Evolutionary conservation across 2,329 filamentous ascomycete genomes (phyloP).

Genomic region (Neofusicoccum ribis): DNA sequence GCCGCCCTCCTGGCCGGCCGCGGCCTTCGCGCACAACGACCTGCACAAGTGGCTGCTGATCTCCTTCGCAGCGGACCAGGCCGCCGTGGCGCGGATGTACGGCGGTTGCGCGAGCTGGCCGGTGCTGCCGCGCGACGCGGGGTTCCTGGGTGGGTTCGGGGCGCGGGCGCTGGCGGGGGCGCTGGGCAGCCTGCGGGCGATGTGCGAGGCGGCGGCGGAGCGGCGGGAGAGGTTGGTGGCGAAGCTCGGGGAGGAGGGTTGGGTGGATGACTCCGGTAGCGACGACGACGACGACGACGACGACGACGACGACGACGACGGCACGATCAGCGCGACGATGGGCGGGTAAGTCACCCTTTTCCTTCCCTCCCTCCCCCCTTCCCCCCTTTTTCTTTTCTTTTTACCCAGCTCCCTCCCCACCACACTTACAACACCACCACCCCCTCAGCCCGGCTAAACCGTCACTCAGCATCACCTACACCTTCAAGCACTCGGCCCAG

Average conservation of each 20-base stretch:
- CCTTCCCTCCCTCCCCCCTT: too few relatives aligned
- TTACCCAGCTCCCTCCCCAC: not conserved
- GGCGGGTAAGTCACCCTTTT: not conserved
- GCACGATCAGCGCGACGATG: not conserved
- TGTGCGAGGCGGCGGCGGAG: not conserved
- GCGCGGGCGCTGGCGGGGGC: not conserved
- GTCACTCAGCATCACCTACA: not conserved
- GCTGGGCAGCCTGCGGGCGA: not conserved
- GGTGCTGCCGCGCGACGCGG: not conserved
- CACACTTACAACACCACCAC: not conserved
- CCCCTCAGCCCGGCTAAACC: not conserved
- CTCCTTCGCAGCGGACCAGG: not conserved
- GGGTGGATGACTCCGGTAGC: not conserved
- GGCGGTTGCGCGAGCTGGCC: not conserved
- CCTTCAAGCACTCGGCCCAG: not conserved
- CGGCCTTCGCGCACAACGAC: not conserved
- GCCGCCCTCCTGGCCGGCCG: not conserved
- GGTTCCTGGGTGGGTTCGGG: not conserved
- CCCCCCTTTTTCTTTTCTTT: not conserved
- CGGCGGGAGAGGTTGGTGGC: not conserved
- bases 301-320: not conserved
- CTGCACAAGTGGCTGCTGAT: conserved; percentile 9
- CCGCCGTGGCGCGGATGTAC: not conserved
- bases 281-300: not conserved
- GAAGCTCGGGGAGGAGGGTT: not conserved